Percentiles rank a stretch among this genome's conserved stretches.
These are phyloP conservation scores for Acarospora socialis DNA, from an alignment of 2,329 filamentous ascomycete genomes.

Conservation along the genomic window DNA sequence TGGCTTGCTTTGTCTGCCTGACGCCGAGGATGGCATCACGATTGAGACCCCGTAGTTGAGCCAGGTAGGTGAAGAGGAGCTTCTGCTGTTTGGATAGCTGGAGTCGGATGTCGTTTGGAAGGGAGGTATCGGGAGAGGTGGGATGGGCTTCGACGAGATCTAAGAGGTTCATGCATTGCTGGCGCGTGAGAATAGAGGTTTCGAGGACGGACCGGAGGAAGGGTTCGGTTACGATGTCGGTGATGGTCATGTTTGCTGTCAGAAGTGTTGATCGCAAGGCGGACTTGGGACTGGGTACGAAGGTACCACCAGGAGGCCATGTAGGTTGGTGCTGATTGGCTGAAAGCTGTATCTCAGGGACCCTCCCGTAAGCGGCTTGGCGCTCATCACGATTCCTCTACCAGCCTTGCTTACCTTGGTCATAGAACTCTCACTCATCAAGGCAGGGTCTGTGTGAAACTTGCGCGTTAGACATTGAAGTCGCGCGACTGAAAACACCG, in stretches of 20 bases:
- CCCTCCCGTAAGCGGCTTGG: too few relatives aligned
- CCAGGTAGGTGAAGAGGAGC: conserved; percentile 60
- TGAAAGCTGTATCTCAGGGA: too few relatives aligned
- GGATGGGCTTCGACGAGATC: conserved; percentile 41
- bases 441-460: too few relatives aligned
- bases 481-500: too few relatives aligned
- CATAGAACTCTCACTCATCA: too few relatives aligned
- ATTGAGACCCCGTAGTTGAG: conserved; percentile 69
- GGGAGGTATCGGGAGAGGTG: conserved; percentile 25
- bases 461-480: too few relatives aligned
- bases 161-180: conserved; percentile 50
- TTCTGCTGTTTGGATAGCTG: conserved; percentile 66
- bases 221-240: conserved; percentile 48
- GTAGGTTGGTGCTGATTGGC: too few relatives aligned
- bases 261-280: too few relatives aligned
- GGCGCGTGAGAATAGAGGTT: conserved; percentile 57
- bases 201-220: conserved; percentile 54
- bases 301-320: too few relatives aligned
- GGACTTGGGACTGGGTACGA: too few relatives aligned
- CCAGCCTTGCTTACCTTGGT: too few relatives aligned
- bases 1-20: conserved; percentile 72
- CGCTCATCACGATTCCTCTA: too few relatives aligned
- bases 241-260: conserved; percentile 37
- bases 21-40: conserved; percentile 67
- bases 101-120: conserved; percentile 36